Conservation (phyloP, 352 stramenopile genomes). For the Pythium plurisporium region DNA sequence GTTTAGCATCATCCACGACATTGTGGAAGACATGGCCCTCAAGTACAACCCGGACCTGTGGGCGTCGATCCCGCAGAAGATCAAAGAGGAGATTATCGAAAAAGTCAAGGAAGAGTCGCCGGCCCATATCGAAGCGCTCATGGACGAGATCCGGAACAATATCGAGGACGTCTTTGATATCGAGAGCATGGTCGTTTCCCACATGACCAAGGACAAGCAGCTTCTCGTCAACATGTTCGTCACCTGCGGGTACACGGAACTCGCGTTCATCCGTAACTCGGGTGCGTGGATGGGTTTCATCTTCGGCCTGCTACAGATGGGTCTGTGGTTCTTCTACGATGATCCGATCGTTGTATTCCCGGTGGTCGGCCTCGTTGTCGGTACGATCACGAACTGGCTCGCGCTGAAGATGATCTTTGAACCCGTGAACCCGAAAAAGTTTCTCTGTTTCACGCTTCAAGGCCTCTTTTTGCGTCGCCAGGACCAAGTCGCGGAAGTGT, state of each 20-base stretch:
- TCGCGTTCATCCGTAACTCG: conserved; percentile 90
- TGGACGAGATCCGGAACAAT: conserved; percentile 94
- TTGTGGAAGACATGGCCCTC: conserved; percentile 86
- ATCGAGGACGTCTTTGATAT: conserved; percentile 95
- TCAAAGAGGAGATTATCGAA: conserved; percentile 92
- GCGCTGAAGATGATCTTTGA: conserved; percentile 93
- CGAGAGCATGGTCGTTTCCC: conserved; percentile 93
- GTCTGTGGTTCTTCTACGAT: conserved; percentile 82
- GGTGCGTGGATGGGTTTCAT: conserved; percentile 89
- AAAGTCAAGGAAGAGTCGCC: conserved; percentile 92
- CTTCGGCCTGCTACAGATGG: conserved; percentile 87
- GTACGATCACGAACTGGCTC: conserved; percentile 97
- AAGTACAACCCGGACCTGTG: conserved; percentile 88
- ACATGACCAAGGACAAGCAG: conserved; percentile 94
- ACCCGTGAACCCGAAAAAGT: conserved; percentile 80
- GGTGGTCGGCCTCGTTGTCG: conserved; percentile 93
- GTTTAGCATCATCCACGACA: conserved; percentile 85
- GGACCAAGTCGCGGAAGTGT: conserved; percentile 85
- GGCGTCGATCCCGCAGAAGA: conserved; percentile 64
- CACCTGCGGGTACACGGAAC: conserved; percentile 88
- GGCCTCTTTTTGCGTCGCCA: conserved; percentile 94
- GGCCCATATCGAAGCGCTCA: conserved; percentile 90
- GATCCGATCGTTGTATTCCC: conserved; percentile 86
- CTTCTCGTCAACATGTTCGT: conserved; percentile 95
- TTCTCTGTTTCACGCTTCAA: conserved; percentile 91